Evolutionary conservation across 768 basidiomycete genomes (phyloP), one percentile per base, ranked within the genome.

Genomic region (Tricholoma saponaceum): DNA sequence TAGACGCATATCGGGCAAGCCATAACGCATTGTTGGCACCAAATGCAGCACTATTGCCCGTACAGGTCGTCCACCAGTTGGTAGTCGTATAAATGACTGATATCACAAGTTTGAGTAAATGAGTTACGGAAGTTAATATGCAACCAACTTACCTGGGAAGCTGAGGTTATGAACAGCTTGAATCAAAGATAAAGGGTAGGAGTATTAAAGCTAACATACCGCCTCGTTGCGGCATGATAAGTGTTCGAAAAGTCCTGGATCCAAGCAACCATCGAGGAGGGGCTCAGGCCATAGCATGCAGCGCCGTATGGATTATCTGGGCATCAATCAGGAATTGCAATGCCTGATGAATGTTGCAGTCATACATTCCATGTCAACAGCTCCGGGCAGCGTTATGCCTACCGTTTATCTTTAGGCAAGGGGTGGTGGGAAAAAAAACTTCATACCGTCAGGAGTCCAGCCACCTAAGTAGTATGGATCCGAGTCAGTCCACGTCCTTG

Each of bases 51-150:
- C 77, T 82, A 66, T 85, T 82, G 0, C 81, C 84, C 2, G 87
- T 88, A 67, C 87, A 89, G 8, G 74, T 76, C 9, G 62, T 80
- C 87, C 87, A 89, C 86, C 86, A 88, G 66, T 79, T 73, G 10
- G 83, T 85, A 3, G 81, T 84, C 26, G 82, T 82, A 61, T 87
- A 87, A 56, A 86, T 84, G 39, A 82, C 82, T 80, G 55, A 4
- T 2, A 51, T 44, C 13, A 16, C 43, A n/a, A 0, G 20, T 8
- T 41, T n/a, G n/a, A n/a, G n/a, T n/a, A 43, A 32, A 14, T 50
- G 20, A 10, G 16, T 18, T 30, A 3, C 0, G 46, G 8, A 26
- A 25, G 20, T 18, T 20, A 4, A 28, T 39, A 47, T 41, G 18
- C 44, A 47, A 25, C 37, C 51, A 33, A 67, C 62, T 35, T 52